phyloP scores from a whole-genome alignment of 768 basidiomycete species.

The Hydnum rufescens region DNA sequence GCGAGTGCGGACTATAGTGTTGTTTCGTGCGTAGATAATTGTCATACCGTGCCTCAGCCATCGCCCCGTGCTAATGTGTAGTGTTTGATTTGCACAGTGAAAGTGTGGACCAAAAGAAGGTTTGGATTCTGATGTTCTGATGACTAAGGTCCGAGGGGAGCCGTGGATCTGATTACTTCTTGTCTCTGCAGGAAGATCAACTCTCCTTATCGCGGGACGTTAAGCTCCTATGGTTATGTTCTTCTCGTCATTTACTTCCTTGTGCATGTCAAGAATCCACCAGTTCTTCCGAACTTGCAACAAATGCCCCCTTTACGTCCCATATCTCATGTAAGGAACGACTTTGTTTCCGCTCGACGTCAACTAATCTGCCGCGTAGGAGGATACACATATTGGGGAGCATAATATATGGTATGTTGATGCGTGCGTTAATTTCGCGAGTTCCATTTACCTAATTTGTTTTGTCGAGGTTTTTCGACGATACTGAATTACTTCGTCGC shows the following conservation, averaged over 20 bases:
- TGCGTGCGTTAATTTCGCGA: not conserved
- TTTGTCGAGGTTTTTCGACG: slow-evolving; percentile 82
- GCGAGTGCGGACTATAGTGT: slow-evolving; percentile 78
- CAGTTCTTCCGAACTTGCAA: slow-evolving; percentile 89
- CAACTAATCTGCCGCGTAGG: slow-evolving; percentile 24
- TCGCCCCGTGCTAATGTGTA: slow-evolving; percentile 1
- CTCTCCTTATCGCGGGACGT: slow-evolving; percentile 89
- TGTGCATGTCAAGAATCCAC: slow-evolving; percentile 92
- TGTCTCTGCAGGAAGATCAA: slow-evolving; percentile 65
- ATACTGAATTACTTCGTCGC: slow-evolving; percentile 76
- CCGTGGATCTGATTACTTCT: not conserved
- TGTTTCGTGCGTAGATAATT: slow-evolving; percentile 62
- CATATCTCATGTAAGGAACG: slow-evolving; percentile 42
- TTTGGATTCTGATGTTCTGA: slow-evolving; percentile 16
- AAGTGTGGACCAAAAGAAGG: slow-evolving; percentile 97
- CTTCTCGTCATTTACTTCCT: slow-evolving; percentile 96
- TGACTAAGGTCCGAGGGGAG: no score
- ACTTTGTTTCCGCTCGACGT: not conserved
- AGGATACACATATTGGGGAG: slow-evolving; percentile 60
- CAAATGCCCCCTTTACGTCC: slow-evolving; percentile 82
- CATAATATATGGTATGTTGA: slow-evolving; percentile 54
- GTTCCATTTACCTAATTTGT: not conserved
- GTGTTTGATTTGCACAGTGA: slow-evolving; percentile 43
- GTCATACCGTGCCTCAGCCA: not conserved
- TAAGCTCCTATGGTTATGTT: slow-evolving; percentile 95